phyloP scores from a whole-genome alignment of 2,329 filamentous ascomycete species.

The Myriosclerotinia duriaeana region DNA sequence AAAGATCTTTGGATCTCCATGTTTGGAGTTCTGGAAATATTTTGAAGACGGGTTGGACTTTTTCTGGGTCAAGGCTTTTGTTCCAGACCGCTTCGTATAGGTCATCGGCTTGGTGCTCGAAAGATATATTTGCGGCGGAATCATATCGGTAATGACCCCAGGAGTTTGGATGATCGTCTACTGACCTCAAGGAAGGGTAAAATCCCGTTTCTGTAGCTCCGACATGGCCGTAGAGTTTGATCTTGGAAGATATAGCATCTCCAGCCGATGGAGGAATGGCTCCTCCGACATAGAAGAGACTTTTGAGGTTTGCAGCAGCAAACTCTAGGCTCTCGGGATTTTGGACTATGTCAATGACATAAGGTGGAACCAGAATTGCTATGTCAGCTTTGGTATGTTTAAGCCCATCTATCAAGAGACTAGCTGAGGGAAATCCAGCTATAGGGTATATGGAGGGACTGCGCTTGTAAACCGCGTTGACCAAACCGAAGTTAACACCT shows the following conservation, averaged over 20 bases:
- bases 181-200: constrained; percentile 13
- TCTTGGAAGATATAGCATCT: constrained; percentile 14
- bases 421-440: constrained; percentile 5
- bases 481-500: not conserved
- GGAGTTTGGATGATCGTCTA: not conserved
- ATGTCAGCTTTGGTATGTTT: constrained; percentile 17
- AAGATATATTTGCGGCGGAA: not conserved
- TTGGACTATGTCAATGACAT: constrained; percentile 16
- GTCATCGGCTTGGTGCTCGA: constrained; percentile 14
- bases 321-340: constrained; percentile 10
- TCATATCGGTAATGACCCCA: constrained; percentile 13
- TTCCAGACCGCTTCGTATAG: constrained; percentile 16
- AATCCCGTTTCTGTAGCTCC: constrained; percentile 15
- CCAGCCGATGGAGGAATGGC: constrained; percentile 14
- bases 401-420: constrained; percentile 15
- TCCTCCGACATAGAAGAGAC: constrained; percentile 9
- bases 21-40: constrained; percentile 1
- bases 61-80: not conserved
- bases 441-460: constrained; percentile 12
- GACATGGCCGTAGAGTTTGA: not conserved
- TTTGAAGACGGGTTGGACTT: constrained; percentile 11
- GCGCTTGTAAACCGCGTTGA: not conserved
- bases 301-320: not conserved
- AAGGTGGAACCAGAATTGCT: constrained; percentile 15
- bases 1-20: constrained; percentile 34